These are phyloP conservation scores for Xylariales sp. DNA, from an alignment of 2,329 filamentous ascomycete species.

Conservation along the genomic window DNA sequence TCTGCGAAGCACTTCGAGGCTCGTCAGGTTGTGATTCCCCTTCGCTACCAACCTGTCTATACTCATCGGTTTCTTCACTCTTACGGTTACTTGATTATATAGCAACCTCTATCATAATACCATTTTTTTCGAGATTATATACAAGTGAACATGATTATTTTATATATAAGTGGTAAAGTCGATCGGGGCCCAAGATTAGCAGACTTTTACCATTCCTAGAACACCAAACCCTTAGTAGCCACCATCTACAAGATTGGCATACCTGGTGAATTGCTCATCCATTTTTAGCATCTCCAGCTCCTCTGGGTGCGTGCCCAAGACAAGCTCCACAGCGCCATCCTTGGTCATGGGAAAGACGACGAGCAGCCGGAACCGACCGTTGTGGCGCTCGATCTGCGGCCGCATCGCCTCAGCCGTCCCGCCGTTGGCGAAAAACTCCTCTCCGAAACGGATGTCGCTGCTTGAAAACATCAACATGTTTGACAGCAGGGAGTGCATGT, in stretches of 20 bases:
- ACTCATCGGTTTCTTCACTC: no score
- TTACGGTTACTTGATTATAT: no score
- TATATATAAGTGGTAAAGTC: no score
- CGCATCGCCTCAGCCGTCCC: constrained; percentile 47
- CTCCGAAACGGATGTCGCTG: constrained; percentile 48
- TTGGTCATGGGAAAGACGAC: constrained; percentile 48
- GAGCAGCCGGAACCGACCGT: constrained; percentile 44
- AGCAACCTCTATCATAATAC: no score
- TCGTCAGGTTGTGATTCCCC: no score
- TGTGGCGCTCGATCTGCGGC: constrained; percentile 45
- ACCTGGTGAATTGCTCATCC: constrained; percentile 47
- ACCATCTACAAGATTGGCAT: constrained; percentile 29
- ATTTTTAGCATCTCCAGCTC: constrained; percentile 46
- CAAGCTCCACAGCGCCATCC: constrained; percentile 48
- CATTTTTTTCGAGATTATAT: no score
- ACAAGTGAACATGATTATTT: no score
- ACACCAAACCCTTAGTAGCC: no score
- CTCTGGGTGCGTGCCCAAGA: constrained; percentile 46
- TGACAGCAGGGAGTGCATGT: constrained; percentile 45
- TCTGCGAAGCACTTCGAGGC: no score
- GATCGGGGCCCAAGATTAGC: no score
- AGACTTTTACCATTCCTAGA: no score
- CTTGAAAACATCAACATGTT: constrained; percentile 49
- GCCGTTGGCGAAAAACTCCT: constrained; percentile 39
- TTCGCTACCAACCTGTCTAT: no score